These are phyloP conservation scores for Cyathus striatus DNA, from an alignment of 768 basidiomycete genomes.

Conservation along the genomic window DNA sequence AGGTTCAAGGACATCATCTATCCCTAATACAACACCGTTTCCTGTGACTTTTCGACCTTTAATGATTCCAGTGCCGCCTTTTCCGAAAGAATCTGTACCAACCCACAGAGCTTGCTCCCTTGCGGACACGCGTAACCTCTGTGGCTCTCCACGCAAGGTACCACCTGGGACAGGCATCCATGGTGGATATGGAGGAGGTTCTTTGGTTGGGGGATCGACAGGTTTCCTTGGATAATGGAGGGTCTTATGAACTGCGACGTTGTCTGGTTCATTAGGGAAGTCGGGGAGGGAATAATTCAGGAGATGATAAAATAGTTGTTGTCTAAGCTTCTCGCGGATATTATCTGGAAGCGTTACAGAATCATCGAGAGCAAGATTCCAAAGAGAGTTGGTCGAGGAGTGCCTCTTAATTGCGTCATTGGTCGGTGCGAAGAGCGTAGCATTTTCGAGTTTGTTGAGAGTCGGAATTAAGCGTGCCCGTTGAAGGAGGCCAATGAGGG, in stretches of 20 bases:
- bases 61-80: conserved; percentile 64
- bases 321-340: conserved; percentile 75
- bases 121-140: conserved; percentile 65
- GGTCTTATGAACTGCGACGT: conserved; percentile 45
- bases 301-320: conserved; percentile 92
- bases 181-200: conserved; percentile 72
- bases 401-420: conserved; percentile 79
- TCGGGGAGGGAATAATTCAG: conserved; percentile 71
- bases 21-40: conserved; percentile 78
- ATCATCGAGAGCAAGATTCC: conserved; percentile 33
- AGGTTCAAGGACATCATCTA: conserved; percentile 67
- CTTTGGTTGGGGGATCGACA: conserved; percentile 54
- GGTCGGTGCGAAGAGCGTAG: conserved; percentile 92
- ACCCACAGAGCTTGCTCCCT: conserved; percentile 47
- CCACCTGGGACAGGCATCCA: conserved; percentile 87
- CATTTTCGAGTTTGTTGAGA: conserved; percentile 76
- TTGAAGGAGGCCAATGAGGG: conserved; percentile 74
- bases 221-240: conserved; percentile 65
- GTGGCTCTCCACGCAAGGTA: conserved; percentile 74
- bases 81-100: conserved; percentile 75
- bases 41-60: conserved; percentile 51
- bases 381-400: conserved; percentile 25
- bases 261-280: conserved; percentile 30
- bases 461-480: conserved; percentile 86
- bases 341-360: conserved; percentile 57